Evolutionary conservation across 495 filamentous ascomycete species (phyloP).

Genomic region (Penicillium atrosanguineum): DNA sequence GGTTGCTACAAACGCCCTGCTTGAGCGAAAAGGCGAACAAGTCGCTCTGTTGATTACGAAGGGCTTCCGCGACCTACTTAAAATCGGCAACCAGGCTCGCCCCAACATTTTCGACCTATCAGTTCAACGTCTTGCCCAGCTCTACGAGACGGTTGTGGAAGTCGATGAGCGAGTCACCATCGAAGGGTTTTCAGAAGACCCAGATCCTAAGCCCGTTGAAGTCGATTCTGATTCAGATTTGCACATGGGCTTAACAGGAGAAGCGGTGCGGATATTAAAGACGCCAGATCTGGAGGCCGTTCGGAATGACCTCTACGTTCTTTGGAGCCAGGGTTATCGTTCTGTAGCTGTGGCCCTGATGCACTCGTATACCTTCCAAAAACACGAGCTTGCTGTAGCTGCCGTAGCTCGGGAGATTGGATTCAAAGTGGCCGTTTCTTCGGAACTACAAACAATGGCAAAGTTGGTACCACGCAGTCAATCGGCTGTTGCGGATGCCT

Average conservation of each 20-base stretch:
- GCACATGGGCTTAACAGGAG: slow-evolving; percentile 57
- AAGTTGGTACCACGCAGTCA: slow-evolving; percentile 56
- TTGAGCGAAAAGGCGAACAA: slow-evolving; percentile 20
- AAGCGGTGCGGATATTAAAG: slow-evolving; percentile 65
- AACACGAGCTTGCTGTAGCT: slow-evolving; percentile 69
- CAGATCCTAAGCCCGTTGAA: neutral
- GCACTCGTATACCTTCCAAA: slow-evolving; percentile 79
- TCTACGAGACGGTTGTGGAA: slow-evolving; percentile 16
- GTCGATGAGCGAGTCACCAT: slow-evolving; percentile 19
- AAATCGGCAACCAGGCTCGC: slow-evolving; percentile 21
- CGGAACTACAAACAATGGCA: slow-evolving; percentile 45
- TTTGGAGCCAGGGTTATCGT: slow-evolving; percentile 61
- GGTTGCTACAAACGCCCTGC: slow-evolving; percentile 24
- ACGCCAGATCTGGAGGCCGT: slow-evolving; percentile 43
- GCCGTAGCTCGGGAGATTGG: slow-evolving; percentile 70
- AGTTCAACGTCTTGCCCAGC: slow-evolving; percentile 3
- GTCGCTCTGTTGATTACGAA: slow-evolving; percentile 15
- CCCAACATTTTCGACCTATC: slow-evolving; percentile 20
- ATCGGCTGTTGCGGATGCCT: slow-evolving; percentile 12
- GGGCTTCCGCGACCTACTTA: slow-evolving; percentile 17
- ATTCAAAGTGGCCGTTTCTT: slow-evolving; percentile 61
- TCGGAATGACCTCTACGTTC: slow-evolving; percentile 52
- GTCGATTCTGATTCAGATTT: slow-evolving; percentile 8
- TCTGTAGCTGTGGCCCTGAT: slow-evolving; percentile 79
- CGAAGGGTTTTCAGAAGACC: slow-evolving; percentile 1